Evolutionary conservation across 148 eudicot genomes (phyloP).

Genomic region (Fagopyrum homotropicum): DNA sequence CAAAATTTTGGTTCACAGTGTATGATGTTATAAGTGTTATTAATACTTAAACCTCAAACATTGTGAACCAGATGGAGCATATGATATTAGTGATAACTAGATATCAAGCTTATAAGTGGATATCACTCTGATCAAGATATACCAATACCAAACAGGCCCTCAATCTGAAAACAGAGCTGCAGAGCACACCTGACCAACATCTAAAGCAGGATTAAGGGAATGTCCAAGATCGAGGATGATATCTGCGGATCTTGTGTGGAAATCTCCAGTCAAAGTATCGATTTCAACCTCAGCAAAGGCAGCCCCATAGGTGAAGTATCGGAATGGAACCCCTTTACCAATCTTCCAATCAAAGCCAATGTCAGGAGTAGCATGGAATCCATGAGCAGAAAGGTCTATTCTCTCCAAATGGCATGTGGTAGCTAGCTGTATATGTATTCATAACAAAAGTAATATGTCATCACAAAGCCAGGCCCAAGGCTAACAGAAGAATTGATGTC

Average conservation of each 20-base stretch:
- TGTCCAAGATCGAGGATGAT: conserved; percentile 78
- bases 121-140: too few species aligned
- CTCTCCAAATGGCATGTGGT: conserved; percentile 72
- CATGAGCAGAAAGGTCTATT: conserved; percentile 95
- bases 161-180: not conserved
- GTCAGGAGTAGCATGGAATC: conserved; percentile 80
- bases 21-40: too few species aligned
- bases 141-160: not conserved
- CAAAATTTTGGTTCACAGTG: too few species aligned
- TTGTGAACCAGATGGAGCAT: too few species aligned
- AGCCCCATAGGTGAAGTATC: conserved; percentile 90
- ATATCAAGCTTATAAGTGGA: too few species aligned
- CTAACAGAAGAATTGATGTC: not conserved
- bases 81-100: too few species aligned
- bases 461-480: not conserved
- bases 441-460: not conserved
- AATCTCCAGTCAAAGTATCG: conserved; percentile 90
- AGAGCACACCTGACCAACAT: conserved; percentile 82
- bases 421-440: conserved; percentile 46
- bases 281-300: conserved; percentile 94
- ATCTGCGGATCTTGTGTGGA: conserved; percentile 83
- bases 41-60: too few species aligned
- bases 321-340: conserved; percentile 72
- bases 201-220: conserved; percentile 92
- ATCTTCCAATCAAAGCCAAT: conserved; percentile 88